A percentile compares a stretch with the other conserved stretches of the same genome.
These are phyloP conservation scores for Ostreobium quekettii DNA, from an alignment of 139 green algal species.

Conservation along the genomic window DNA sequence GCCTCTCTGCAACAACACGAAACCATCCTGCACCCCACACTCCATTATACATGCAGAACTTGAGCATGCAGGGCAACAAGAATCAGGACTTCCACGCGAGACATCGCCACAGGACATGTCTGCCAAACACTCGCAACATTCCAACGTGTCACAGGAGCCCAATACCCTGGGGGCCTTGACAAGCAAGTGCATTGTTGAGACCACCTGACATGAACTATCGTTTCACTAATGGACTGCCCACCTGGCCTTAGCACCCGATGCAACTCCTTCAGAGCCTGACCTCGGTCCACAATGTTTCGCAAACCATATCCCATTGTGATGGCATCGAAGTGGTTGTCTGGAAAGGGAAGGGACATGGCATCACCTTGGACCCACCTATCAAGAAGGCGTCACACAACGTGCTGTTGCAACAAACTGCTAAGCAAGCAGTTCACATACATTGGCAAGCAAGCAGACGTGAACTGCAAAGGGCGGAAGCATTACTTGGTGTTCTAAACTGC, in stretches of 20 bases:
- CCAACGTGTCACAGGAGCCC: too few relatives aligned
- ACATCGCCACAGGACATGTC: too few relatives aligned
- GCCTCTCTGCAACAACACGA: too few relatives aligned
- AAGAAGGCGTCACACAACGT: not conserved
- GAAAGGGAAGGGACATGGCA: conserved; percentile 81
- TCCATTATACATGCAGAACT: too few relatives aligned
- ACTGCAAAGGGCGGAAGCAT: not conserved
- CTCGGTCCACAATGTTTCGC: conserved; percentile 69
- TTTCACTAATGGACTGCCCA: too few relatives aligned
- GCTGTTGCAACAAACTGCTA: not conserved
- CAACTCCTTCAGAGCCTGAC: conserved; percentile 59
- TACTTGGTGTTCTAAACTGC: conserved; percentile 7
- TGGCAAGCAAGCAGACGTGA: not conserved
- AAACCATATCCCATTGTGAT: conserved; percentile 95
- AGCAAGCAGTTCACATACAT: not conserved
- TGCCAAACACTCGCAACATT: too few relatives aligned
- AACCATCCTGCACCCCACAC: too few relatives aligned
- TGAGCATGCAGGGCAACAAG: too few relatives aligned
- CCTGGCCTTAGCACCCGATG: conserved; percentile 75
- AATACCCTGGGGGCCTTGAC: too few relatives aligned
- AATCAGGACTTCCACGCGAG: too few relatives aligned
- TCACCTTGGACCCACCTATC: conserved; percentile 84
- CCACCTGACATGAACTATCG: too few relatives aligned
- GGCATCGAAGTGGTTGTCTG: conserved; percentile 68
- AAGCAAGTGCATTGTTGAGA: too few relatives aligned